phyloP scores from a whole-genome alignment of 75 land plant species.

The Gnetum montanum region DNA sequence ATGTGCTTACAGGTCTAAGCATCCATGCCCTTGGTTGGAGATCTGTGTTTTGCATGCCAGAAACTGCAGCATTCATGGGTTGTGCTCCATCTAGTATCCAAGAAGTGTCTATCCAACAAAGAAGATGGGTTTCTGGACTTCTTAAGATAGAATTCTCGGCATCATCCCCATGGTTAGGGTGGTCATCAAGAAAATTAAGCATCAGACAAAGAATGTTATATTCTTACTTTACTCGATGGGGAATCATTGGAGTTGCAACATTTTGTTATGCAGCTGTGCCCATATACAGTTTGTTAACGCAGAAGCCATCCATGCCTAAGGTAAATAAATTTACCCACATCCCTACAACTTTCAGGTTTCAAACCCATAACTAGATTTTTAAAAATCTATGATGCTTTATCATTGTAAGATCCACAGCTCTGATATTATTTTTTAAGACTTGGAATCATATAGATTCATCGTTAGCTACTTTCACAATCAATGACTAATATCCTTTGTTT shows the following conservation, averaged over 20 bases:
- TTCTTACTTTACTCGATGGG: constrained; percentile 4
- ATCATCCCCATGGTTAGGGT: constrained; percentile 9
- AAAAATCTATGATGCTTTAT: no score
- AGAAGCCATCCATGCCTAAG: constrained; percentile 18
- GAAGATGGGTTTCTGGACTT: constrained; percentile 39
- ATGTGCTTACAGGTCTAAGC: constrained; percentile 23
- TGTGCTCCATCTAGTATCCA: constrained; percentile 14
- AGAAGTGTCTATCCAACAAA: constrained; percentile 14
- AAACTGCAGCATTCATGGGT: constrained; percentile 27
- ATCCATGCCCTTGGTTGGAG: constrained; percentile 30
- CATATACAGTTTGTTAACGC: constrained; percentile 13
- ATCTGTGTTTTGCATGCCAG: constrained; percentile 9
- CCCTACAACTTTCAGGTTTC: constrained; percentile 4
- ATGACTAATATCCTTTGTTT: no score
- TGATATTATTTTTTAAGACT: no score
- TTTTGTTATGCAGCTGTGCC: constrained; percentile 18
- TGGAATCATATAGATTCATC: no score
- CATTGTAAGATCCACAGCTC: no score
- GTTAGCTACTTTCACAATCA: no score
- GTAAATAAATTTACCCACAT: constrained; percentile 1
- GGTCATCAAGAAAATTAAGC: background rate
- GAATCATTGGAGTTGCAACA: constrained; percentile 7
- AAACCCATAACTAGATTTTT: no score
- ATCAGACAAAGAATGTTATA: constrained; percentile 21
- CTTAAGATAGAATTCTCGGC: constrained; percentile 15